Conservation (phyloP, 441 rosid genomes). For the Melastoma candidum region DNA sequence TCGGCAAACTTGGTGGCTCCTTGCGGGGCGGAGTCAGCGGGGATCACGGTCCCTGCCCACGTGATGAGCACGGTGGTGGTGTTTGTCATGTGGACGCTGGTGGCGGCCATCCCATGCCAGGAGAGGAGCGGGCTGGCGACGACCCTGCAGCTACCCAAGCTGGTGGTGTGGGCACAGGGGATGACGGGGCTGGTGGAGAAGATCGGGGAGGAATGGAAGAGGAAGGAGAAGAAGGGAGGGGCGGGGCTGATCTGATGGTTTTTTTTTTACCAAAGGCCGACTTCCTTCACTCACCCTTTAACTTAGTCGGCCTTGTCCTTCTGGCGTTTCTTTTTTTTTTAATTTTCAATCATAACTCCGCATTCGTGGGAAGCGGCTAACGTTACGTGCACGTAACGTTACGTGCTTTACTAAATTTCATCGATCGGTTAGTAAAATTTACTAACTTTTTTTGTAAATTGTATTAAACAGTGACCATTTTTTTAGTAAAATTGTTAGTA, state of each 20-base stretch:
- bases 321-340: too few relatives aligned
- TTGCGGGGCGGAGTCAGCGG: conserved; percentile 54
- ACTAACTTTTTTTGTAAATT: too few relatives aligned
- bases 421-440: too few relatives aligned
- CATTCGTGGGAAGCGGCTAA: too few relatives aligned
- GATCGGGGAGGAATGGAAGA: conserved; percentile 94
- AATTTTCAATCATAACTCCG: too few relatives aligned
- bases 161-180: conserved; percentile 63
- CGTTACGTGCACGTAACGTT: too few relatives aligned
- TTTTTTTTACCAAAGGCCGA: too few relatives aligned
- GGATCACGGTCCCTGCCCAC: conserved; percentile 54
- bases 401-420: too few relatives aligned
- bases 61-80: conserved; percentile 57
- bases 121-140: conserved; percentile 58
- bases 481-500: too few relatives aligned
- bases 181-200: conserved; percentile 58
- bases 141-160: conserved; percentile 37
- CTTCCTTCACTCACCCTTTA: too few relatives aligned
- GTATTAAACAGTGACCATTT: too few relatives aligned
- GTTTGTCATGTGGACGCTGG: conserved; percentile 69
- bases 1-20: conserved; percentile 49
- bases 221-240: conserved; percentile 82
- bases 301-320: too few relatives aligned
- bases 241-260: conserved; percentile 68
- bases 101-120: conserved; percentile 91